Base-by-base conservation (phyloP, 2,329 filamentous ascomycete species). In the Cadophora malorum region DNA sequence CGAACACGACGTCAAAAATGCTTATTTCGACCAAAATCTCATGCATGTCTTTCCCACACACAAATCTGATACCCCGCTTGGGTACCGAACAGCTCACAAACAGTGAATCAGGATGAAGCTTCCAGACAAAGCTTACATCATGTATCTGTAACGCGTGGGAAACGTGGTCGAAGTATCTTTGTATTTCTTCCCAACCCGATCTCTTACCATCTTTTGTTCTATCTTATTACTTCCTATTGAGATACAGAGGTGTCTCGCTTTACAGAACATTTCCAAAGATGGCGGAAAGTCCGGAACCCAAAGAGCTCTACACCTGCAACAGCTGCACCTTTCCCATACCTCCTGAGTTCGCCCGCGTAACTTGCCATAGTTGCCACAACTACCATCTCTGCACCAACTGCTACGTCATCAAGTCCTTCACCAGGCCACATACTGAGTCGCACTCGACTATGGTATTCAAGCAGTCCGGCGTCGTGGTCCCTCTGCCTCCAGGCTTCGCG, bases 331-430 rank as follows among this genome's bases (percentile, higher is more conserved):
- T 56, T 23, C 21, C 41, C 19, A 71, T 71, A 21, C 67, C 55
- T 23, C 53, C 47, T 1, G 38, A 68, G 16, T 59, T 67, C 45
- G 69, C 69, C 16, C 63, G 69, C 52, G 52, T 71, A n/a, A 25
- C 56, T n/a, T 71, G 69, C 60, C 65, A 69, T 25, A 66, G 61
- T 23, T 71, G 69, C 31, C 53, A 61, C 7, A 56, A 71, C 28
- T 73, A 71, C 55, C 66, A 75, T 45, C 70, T 75, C 12, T 75
- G 74, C 50, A 61, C 74, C n/a, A 74, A 75, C 45, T 75, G 74
- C 63, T 70, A 70, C 58, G 70, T 74, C 14, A 71, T 74, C 12
- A 70, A 74, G 33, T 55, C 71, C 12, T 72, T 68, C 33, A n/a
- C 23, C 9, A 62, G 35, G 45, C 67, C 71, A 10, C 72, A 73